A percentile compares a stretch with the other conserved stretches of the same genome.
phyloP scores from a whole-genome alignment of 768 basidiomycete species.

The Lactarius akahatsu region DNA sequence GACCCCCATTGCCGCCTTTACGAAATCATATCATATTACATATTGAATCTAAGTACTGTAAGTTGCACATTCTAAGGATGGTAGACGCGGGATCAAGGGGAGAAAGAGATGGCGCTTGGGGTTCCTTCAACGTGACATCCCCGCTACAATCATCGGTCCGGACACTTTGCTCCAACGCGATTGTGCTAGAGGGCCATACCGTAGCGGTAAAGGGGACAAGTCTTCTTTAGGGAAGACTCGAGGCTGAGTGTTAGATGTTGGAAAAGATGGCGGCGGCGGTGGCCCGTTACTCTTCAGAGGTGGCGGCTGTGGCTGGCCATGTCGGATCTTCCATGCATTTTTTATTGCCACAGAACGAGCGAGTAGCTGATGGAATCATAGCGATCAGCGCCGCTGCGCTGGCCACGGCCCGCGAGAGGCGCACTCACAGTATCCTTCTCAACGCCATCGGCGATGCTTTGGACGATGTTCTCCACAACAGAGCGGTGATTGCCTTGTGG shows the following conservation, averaged over 20 bases:
- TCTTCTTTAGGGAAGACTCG: conserved; percentile 17
- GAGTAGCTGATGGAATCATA: conserved; percentile 51
- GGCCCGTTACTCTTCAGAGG: conserved; percentile 31
- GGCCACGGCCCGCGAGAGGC: background rate
- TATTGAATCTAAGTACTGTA: background rate
- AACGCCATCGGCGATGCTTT: conserved; percentile 92
- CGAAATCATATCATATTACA: background rate
- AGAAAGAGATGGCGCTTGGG: conserved; percentile 5
- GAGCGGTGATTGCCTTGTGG: conserved; percentile 83
- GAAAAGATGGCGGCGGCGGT: conserved; percentile 24
- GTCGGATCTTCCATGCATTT: conserved; percentile 71
- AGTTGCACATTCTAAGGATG: background rate
- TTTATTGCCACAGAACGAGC: conserved; percentile 62
- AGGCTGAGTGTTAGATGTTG: conserved; percentile 31
- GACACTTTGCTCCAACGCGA: conserved; percentile 75
- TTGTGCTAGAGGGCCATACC: conserved; percentile 63
- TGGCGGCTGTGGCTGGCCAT: conserved; percentile 34
- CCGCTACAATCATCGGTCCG: conserved; percentile 59
- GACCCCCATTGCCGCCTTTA: background rate
- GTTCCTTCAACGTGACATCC: conserved; percentile 61
- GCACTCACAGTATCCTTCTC: conserved; percentile 76
- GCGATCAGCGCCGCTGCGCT: background rate
- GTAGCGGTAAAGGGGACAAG: conserved; percentile 40
- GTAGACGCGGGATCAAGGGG: background rate
- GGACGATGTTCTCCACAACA: conserved; percentile 85